Conservation (phyloP, 1,284 basidiomycete genomes). For the Cystobasidium pallidum region DNA sequence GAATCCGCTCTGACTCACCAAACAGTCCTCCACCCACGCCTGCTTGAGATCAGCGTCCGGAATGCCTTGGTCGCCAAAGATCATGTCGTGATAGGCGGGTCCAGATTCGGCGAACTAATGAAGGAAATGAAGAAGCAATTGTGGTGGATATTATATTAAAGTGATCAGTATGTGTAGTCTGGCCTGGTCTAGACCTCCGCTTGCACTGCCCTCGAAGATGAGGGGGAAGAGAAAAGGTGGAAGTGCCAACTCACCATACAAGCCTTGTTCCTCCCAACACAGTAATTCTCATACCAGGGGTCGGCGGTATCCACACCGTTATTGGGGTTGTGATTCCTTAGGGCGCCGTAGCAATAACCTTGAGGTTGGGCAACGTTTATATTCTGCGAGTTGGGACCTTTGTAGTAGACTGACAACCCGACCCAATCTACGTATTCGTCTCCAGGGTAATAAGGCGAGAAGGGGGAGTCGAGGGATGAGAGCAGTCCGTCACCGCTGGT, state of each 20-base stretch:
- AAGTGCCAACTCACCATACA: constrained; percentile 47
- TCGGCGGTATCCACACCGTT: constrained; percentile 40
- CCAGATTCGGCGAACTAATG: constrained; percentile 52
- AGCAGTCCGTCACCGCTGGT: constrained; percentile 52
- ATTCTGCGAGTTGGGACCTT: constrained; percentile 47
- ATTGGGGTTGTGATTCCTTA: constrained; percentile 48
- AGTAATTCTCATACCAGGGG: constrained; percentile 51
- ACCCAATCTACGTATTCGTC: constrained; percentile 55
- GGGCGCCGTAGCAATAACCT: constrained; percentile 49
- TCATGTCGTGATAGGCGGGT: constrained; percentile 53
- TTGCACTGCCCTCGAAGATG: too few species aligned
- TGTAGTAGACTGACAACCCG: constrained; percentile 54
- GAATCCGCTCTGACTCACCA: constrained; percentile 2
- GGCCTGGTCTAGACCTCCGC: too few species aligned
- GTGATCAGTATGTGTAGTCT: too few species aligned
- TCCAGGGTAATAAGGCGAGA: constrained; percentile 54
- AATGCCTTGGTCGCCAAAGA: constrained; percentile 43
- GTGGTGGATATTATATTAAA: too few species aligned
- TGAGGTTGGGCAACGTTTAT: constrained; percentile 47
- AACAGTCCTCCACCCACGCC: constrained; percentile 50
- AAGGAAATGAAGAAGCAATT: too few species aligned
- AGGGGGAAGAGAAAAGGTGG: neutral
- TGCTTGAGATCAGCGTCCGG: constrained; percentile 49
- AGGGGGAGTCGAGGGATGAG: constrained; percentile 51
- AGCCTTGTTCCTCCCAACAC: constrained; percentile 49